Evolutionary conservation across 495 filamentous ascomycete genomes (phyloP), one percentile per base, ranked within the genome.

Genomic region (Penicillium parvum): DNA sequence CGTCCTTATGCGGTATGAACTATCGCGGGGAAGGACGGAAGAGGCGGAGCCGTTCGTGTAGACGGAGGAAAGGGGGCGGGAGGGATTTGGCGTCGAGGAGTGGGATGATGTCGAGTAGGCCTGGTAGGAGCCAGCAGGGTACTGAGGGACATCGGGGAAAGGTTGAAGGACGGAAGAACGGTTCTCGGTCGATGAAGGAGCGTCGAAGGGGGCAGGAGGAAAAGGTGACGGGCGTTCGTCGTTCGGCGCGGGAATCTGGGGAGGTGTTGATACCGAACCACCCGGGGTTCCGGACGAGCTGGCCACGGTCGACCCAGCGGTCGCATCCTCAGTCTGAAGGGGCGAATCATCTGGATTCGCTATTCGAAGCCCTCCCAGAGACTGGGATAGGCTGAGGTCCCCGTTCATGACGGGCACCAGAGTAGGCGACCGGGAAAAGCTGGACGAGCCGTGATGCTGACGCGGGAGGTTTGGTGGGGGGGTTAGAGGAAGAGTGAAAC

Each of bases 271-370:
- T 50, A 53, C 45, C 54, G 57, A 55, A 49, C 44, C 53, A 36
- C 17, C 47, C 53, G 52, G 51, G 27, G 41, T 52, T 37, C 55
- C 57, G 46, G 56, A 56, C 23, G 53, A 37, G 28, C 38, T 52
- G 51, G 57, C 17, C 18, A n/a, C 45, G 47, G 53, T 44, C 52
- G 54, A 47, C 39, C 43, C 51, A 46, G 49, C 49, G 55, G 55
- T 52, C 36, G 67, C 57, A 40, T 78, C 71, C 47, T 68, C 67
- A n/a, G 79, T 67, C 29, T 73, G 68, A 28, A 84, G 72, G 21
- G 84, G 81, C 34, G 78, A 76, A 64, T 92, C 82, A 72, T 96
- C 91, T 29, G 94, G 92, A 63, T 99, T 99, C 47, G 94, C 94
- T 58, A 97, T 97, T 52, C 92, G 86, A 63, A 99, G 73, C 52